A percentile compares a stretch with the other conserved stretches of the same genome.
These are phyloP conservation scores for Coriaria nepalensis DNA, from an alignment of 306 rosid species.

Conservation along the genomic window DNA sequence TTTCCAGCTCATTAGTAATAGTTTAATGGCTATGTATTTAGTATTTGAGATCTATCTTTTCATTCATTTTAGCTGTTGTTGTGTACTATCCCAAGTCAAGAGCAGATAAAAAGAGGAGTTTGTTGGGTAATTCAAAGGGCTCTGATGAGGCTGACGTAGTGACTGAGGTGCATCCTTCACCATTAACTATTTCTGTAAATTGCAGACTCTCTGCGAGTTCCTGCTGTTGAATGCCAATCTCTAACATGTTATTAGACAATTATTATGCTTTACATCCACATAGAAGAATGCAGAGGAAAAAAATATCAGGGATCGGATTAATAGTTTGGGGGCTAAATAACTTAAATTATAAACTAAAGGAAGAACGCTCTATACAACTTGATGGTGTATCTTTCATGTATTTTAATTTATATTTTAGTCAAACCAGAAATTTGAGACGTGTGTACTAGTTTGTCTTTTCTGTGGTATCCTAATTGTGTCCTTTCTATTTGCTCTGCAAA, in stretches of 20 bases:
- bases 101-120: conserved; percentile 56
- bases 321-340: too few species aligned
- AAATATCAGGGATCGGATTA: too few species aligned
- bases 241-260: not conserved
- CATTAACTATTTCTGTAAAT: conserved; percentile 6
- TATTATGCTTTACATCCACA: too few species aligned
- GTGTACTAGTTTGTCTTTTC: conserved; percentile 6
- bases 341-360: too few species aligned
- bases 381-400: too few species aligned
- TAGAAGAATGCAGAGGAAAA: too few species aligned
- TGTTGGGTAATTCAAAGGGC: conserved; percentile 49
- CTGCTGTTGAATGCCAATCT: not conserved
- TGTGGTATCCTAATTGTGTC: not conserved
- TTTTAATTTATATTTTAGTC: too few species aligned
- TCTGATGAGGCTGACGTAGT: conserved; percentile 32
- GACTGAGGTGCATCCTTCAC: conserved; percentile 38
- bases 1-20: not conserved
- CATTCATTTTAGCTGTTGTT: conserved; percentile 60
- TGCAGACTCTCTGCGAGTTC: not conserved
- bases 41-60: conserved; percentile 11
- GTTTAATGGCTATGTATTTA: conserved; percentile 5
- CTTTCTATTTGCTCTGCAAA: too few species aligned
- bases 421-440: not conserved
- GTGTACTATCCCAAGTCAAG: conserved; percentile 62
- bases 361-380: too few species aligned